Base-by-base conservation (phyloP, 2,329 filamentous ascomycete species). In the Penicillium sp. region DNA sequence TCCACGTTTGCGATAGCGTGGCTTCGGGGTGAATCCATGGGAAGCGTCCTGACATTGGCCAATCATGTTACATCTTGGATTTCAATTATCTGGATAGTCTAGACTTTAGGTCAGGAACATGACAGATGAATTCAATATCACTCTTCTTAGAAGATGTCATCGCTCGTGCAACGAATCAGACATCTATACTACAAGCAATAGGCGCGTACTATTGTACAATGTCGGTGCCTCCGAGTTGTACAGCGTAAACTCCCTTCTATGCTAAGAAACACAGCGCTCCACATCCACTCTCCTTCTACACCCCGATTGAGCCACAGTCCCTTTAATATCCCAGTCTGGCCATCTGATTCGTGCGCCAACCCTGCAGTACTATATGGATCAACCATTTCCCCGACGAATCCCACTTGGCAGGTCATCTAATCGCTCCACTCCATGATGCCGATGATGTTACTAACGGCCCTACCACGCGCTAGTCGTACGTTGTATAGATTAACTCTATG, bases 381-480 rank as follows among this genome's bases (percentile, higher is more conserved):
- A 38, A 40, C 54, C 5, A 10, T 25, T 49, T 46, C 45, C 51
- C 31, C 57, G 41, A 32, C 52, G 37, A 46, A 21, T 50, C 29
- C 44, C 39, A 54, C 54, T 50, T 29, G 49, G 21, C 31, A 37
- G 31, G 50, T 44, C 42, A 56, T 46, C 35, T 52, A 37, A 16
- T 34, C 37, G 61, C 53, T 55, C 60, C 62, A 46, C 62, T 54
- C 37, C 31, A 64, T 61, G 62, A 62, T 59, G 56, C 53, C 48
- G 55, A 51, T 57, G 57, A 50, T 57, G 50, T 40, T 35, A 35
- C 42, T 39, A 42, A 55, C 51, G 27, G 57, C 53, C 40, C 48
- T 52, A 55, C 48, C 47, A 52, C 34, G 13, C 45, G 39, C 27
- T 46, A 57, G 45, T 25, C 16, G 49, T 52, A 52, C 47, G 3